phyloP scores from a whole-genome alignment of 2,329 filamentous ascomycete genomes.

The Juglanconis juglandina region DNA sequence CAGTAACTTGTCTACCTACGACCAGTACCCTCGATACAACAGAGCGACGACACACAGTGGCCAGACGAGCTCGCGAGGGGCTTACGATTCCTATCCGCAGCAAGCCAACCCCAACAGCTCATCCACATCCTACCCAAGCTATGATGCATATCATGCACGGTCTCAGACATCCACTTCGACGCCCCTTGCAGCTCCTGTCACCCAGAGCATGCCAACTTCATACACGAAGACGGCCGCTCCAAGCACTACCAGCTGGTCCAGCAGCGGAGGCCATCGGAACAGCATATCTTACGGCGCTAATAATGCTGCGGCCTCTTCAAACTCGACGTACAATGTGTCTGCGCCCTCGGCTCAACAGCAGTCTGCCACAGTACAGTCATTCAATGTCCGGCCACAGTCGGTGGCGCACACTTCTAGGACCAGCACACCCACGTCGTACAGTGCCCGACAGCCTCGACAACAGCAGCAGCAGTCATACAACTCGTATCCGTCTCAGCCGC shows the following conservation, averaged over 20 bases:
- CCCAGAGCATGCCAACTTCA: constrained; percentile 26
- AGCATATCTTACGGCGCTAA: constrained; percentile 28
- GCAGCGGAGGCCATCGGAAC: constrained; percentile 24
- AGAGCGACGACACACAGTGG: constrained; percentile 13
- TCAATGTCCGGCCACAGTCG: constrained; percentile 26
- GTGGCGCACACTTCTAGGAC: constrained; percentile 22
- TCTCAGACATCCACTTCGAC: constrained; percentile 19
- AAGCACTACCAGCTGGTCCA: constrained; percentile 24
- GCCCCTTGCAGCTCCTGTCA: constrained; percentile 18
- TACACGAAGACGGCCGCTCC: constrained; percentile 27
- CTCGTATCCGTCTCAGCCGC: constrained; percentile 17
- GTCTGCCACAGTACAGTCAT: constrained; percentile 19
- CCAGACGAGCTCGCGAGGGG: constrained; percentile 23
- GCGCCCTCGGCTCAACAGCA: constrained; percentile 21
- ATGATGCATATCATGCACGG: constrained; percentile 24
- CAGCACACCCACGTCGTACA: constrained; percentile 23
- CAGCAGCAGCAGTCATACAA: constrained; percentile 23
- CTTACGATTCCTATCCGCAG: constrained; percentile 33
- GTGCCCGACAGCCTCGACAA: constrained; percentile 12
- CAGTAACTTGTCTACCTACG: constrained; percentile 21
- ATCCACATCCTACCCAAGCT: constrained; percentile 22
- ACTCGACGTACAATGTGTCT: constrained; percentile 21
- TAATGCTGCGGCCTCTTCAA: constrained; percentile 21
- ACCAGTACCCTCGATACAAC: constrained; percentile 22
- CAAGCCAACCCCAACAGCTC: constrained; percentile 16